Evolutionary conservation across 345 rosid genomes (phyloP).

Genomic region (Dovyalis caffra): DNA sequence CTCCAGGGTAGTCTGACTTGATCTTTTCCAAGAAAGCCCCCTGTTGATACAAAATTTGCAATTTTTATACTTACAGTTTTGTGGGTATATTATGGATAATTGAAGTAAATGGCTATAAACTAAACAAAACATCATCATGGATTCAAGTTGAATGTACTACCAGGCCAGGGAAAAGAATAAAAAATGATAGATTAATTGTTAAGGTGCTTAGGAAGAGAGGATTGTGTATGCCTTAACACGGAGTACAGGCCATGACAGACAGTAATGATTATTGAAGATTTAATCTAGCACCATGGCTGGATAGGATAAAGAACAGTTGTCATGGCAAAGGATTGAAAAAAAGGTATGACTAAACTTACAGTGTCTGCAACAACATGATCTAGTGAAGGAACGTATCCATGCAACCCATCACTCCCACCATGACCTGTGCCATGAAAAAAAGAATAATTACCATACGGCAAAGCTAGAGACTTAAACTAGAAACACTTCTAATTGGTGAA

Average conservation of each 20-base stretch:
- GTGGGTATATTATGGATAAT: not conserved
- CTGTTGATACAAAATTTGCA: constrained; percentile 32
- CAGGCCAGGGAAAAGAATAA: not conserved
- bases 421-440: constrained; percentile 54
- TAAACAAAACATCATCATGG: not conserved
- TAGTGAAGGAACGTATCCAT: constrained; percentile 97
- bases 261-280: not conserved
- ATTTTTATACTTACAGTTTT: not conserved
- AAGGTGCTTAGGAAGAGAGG: not conserved
- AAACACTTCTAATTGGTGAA: not conserved
- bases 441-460: not conserved
- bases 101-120: not conserved
- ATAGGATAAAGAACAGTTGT: not conserved
- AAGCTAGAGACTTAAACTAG: not conserved
- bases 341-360: constrained; percentile 40
- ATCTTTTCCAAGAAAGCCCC: constrained; percentile 82
- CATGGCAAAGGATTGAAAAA: not conserved
- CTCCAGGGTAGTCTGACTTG: constrained; percentile 68
- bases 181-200: not conserved
- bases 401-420: constrained; percentile 99
- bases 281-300: not conserved
- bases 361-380: constrained; percentile 90
- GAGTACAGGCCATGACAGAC: not conserved
- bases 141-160: constrained; percentile 10
- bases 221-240: not conserved